Conservation (phyloP, 2,329 filamentous ascomycete species). For the Corniculantispora saksenae region DNA sequence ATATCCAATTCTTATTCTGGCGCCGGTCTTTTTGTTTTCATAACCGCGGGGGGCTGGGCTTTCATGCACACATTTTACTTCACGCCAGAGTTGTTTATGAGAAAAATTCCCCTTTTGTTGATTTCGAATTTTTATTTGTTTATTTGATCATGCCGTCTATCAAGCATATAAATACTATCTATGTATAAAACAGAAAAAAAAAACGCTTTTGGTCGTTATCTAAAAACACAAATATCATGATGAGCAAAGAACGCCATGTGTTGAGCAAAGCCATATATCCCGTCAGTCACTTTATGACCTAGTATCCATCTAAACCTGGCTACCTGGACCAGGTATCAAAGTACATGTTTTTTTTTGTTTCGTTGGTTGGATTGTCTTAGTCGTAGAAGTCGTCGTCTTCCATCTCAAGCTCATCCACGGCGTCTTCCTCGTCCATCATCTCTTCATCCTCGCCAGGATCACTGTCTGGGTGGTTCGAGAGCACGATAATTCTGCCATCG, state of each 20-base stretch:
- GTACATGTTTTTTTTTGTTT: not conserved
- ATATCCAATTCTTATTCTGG: not conserved
- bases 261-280: not conserved
- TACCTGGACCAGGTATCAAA: not conserved
- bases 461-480: conserved; percentile 76
- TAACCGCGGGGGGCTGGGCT: too few relatives aligned
- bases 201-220: not conserved
- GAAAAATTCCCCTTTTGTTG: not conserved
- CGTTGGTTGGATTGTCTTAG: too few relatives aligned
- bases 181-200: not conserved
- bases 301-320: not conserved
- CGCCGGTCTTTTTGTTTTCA: too few relatives aligned
- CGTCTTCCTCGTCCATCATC: conserved; percentile 73
- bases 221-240: not conserved
- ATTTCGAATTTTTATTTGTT: not conserved
- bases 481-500: conserved; percentile 76
- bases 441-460: conserved; percentile 65
- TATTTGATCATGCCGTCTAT: not conserved
- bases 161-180: conserved; percentile 12
- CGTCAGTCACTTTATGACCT: not conserved
- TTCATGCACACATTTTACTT: not conserved
- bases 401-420: conserved; percentile 68
- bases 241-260: not conserved
- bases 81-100: not conserved
- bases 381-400: conserved; percentile 60